A percentile compares a stretch with the other conserved stretches of the same genome.
Conservation (phyloP, 129 eudicot species). For the Centrapalus pauciflorus region DNA sequence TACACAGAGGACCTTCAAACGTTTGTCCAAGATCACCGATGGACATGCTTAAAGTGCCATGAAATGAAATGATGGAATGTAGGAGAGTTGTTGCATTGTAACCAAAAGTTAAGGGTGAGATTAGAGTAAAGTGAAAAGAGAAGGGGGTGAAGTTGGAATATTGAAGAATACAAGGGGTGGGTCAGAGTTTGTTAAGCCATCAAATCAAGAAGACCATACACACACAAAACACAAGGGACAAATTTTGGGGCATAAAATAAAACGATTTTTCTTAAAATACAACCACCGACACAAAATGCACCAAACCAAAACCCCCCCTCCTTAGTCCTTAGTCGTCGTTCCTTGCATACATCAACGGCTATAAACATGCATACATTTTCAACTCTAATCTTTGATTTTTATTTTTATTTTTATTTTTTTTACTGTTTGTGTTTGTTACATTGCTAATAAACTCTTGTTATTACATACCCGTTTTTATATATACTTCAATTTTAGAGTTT, state of each 20-base stretch:
- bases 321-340: too few relatives aligned
- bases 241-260: constrained; percentile 15
- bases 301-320: constrained; percentile 22
- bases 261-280: background rate
- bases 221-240: constrained; percentile 22
- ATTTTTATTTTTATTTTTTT: background rate
- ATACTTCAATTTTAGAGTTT: too few relatives aligned
- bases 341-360: constrained; percentile 9
- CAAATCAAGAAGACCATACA: constrained; percentile 31
- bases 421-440: background rate
- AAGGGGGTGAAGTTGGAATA: background rate
- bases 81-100: background rate
- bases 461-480: too few relatives aligned
- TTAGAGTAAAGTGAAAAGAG: background rate
- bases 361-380: background rate
- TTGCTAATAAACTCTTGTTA: too few relatives aligned
- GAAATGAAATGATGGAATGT: background rate
- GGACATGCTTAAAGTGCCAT: too few relatives aligned
- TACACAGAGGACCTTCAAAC: too few relatives aligned
- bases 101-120: background rate
- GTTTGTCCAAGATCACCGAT: too few relatives aligned
- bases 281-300: constrained; percentile 30
- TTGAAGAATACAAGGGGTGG: constrained; percentile 12
- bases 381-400: constrained; percentile 13
- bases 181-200: constrained; percentile 23